These are phyloP conservation scores for Allium cepa DNA, from an alignment of 106 monocot genomes.

Conservation along the genomic window DNA sequence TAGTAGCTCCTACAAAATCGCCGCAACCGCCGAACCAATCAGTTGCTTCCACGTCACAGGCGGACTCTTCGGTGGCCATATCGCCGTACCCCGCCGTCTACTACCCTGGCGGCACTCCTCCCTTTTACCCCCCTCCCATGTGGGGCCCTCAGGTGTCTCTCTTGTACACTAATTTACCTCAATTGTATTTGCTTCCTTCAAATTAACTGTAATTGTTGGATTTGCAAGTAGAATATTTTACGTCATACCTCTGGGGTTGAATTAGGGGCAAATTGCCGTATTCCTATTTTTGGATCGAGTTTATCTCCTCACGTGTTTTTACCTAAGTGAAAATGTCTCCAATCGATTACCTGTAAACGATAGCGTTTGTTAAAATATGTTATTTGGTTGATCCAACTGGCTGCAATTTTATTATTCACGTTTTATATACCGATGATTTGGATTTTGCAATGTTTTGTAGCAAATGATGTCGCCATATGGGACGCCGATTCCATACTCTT, in stretches of 20 bases:
- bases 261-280: too few species aligned
- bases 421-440: background rate
- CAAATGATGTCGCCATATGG: constrained; percentile 29
- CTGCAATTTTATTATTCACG: background rate
- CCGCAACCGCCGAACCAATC: background rate
- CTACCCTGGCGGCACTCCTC: background rate
- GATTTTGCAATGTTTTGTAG: background rate
- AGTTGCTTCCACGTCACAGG: background rate
- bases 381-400: too few species aligned
- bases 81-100: background rate
- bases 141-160: constrained; percentile 12
- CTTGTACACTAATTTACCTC: background rate
- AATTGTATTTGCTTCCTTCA: background rate
- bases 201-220: too few species aligned
- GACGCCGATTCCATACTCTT: constrained; percentile 29
- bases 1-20: background rate
- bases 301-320: background rate
- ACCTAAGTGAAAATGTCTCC: background rate
- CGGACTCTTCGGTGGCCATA: background rate
- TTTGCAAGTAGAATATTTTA: too few species aligned
- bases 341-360: too few species aligned
- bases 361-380: too few species aligned
- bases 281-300: background rate
- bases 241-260: too few species aligned
- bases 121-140: constrained; percentile 14